Percentiles rank a stretch among this genome's conserved stretches.
Evolutionary conservation across 176 grass and related monocot species (phyloP).

Genomic region (Triticum urartu): DNA sequence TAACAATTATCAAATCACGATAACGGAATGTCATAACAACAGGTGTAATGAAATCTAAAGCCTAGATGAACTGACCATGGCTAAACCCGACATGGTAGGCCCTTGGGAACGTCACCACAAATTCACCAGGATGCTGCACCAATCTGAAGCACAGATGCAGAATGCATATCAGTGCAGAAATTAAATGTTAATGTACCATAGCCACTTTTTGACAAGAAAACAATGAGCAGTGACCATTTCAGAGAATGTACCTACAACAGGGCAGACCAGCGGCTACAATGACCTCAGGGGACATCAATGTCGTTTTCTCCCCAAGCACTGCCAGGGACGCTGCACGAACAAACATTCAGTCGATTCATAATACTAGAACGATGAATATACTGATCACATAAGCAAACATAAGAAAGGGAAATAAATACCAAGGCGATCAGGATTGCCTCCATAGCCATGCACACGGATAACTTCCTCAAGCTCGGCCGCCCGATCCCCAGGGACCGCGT

Average conservation of each 20-base stretch:
- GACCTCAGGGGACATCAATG: conserved; percentile 84
- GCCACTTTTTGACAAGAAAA: not conserved
- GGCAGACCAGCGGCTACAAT: conserved; percentile 66
- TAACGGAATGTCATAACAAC: not conserved
- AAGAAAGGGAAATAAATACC: conserved; percentile 51
- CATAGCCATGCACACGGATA: conserved; percentile 77
- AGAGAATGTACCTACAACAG: conserved; percentile 80
- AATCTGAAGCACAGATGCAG: conserved; percentile 57
- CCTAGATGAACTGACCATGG: conserved; percentile 60
- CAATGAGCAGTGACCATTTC: not conserved
- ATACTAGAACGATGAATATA: not conserved
- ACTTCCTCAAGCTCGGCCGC: conserved; percentile 78
- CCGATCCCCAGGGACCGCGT: conserved; percentile 59
- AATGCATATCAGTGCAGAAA: not conserved
- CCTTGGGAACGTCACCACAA: conserved; percentile 97
- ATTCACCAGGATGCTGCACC: conserved; percentile 97
- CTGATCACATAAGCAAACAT: not conserved
- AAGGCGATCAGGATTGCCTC: conserved; percentile 67
- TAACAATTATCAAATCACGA: not conserved
- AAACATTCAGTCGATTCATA: conserved; percentile 5
- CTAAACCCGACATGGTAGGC: conserved; percentile 97
- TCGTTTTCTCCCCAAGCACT: conserved; percentile 92
- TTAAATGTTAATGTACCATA: not conserved
- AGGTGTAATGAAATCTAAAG: not conserved
- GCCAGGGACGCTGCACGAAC: conserved; percentile 63